These are phyloP conservation scores for Tolypocladium endophyticum DNA, from an alignment of 2,329 filamentous ascomycete genomes.

Conservation along the genomic window DNA sequence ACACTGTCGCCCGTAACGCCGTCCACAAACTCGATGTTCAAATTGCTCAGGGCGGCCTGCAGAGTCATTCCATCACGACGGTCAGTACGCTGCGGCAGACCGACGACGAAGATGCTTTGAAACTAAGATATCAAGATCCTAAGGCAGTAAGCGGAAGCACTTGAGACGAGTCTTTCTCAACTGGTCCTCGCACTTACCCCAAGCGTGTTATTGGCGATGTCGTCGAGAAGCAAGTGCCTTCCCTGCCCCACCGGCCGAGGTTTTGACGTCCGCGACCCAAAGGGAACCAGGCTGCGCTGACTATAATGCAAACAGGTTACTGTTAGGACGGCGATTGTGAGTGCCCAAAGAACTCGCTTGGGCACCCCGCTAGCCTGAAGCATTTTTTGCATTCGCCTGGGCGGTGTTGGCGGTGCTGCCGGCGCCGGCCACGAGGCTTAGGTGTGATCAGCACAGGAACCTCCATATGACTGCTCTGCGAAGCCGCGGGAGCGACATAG, in stretches of 20 bases:
- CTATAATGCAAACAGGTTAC: background rate
- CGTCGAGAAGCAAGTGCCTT: background rate
- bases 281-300: background rate
- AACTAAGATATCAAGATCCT: background rate
- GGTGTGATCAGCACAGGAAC: background rate
- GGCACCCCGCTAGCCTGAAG: background rate
- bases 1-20: background rate
- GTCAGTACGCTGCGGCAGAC: background rate
- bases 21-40: background rate
- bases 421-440: background rate
- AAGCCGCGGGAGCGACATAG: no score
- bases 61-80: background rate
- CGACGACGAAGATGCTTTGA: background rate
- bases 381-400: background rate
- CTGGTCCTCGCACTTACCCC: background rate
- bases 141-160: background rate
- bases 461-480: background rate
- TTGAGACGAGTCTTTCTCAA: background rate
- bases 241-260: background rate
- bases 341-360: background rate
- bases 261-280: background rate
- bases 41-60: background rate
- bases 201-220: background rate
- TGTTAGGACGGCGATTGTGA: background rate
- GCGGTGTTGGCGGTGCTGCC: background rate